Evolutionary conservation across 179 eudicot genomes (phyloP), one percentile per base, ranked within the genome.

Genomic region (Nepenthes alata): DNA sequence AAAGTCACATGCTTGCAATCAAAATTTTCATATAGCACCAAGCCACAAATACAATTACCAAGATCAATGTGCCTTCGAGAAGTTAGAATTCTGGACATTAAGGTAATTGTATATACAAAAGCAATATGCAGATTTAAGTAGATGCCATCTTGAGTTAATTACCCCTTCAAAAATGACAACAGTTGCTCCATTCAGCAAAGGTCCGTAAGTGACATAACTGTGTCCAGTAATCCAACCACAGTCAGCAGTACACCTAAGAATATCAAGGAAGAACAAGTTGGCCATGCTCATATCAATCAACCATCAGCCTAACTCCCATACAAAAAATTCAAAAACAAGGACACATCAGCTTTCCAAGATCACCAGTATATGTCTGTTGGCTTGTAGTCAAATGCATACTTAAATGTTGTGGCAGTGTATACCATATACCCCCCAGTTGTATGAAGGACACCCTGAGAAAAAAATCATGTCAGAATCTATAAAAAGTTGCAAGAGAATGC

Each of bases 141-240:
- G 12, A 11, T 12, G 7, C 35, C 3, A 35, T 13, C 37, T 56
- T n/a, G 16, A 60, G 51, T 35, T 48, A 62, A 60, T 69, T 93
- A 87, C 98, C 95, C 98, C 98, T 83, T 93, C 98, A 71, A 65
- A 83, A 65, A 89, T 81, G 39, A 93, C 69, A 61, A 74, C 78
- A 12, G 85, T 79, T 75, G 98, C 98, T 79, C 90, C 98, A 77
- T 93, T 93, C 59, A 93, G 97, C 74, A 93, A 75, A 63, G 98
- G 98, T 63, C 98, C 98, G 78, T 93, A 93, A 45, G 98, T 75
- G 70, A 93, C 95, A 73, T 89, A 93, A 74, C 97, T 93, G 73
- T 93, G 98, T 60, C 98, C 98, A 62, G 98, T 89, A 69, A 93
- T 93, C 98, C 98, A 93, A 63, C 98, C 98, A 80, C 98, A 93